Percentiles rank a stretch among this genome's conserved stretches.
Conservation (phyloP, 2,329 filamentous ascomycete genomes). For the Periconia digitata region DNA sequence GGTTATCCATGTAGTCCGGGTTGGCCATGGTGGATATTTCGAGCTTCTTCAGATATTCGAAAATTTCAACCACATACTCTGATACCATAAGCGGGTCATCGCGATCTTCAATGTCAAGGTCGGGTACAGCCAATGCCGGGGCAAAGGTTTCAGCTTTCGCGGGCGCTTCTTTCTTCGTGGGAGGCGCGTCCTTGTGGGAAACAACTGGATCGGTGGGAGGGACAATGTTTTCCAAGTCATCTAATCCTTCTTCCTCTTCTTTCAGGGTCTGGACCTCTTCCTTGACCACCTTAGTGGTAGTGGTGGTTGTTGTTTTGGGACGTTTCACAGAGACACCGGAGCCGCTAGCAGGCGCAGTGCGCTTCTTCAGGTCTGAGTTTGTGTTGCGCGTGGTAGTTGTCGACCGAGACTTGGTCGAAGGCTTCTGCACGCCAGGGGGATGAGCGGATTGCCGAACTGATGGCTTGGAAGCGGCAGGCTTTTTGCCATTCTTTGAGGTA, state of each 20-base stretch:
- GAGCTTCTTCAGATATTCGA: slow-evolving; percentile 88
- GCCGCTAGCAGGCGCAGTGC: slow-evolving; percentile 61
- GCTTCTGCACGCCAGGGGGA: slow-evolving; percentile 70
- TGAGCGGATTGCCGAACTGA: slow-evolving; percentile 75
- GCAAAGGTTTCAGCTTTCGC: slow-evolving; percentile 11
- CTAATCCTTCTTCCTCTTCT: slow-evolving; percentile 57
- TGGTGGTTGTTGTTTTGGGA: background rate
- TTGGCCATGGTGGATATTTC: slow-evolving; percentile 83
- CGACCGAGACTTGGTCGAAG: slow-evolving; percentile 62
- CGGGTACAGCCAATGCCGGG: slow-evolving; percentile 44
- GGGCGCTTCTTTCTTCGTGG: background rate
- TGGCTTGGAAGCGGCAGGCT: slow-evolving; percentile 59
- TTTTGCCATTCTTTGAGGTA: slow-evolving; percentile 68
- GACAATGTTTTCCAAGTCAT: slow-evolving; percentile 60
- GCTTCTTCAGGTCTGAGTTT: slow-evolving; percentile 70
- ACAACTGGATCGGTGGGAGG: slow-evolving; percentile 52
- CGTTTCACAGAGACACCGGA: slow-evolving; percentile 61
- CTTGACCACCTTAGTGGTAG: slow-evolving; percentile 56
- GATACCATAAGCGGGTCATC: slow-evolving; percentile 98
- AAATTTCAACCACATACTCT: slow-evolving; percentile 96
- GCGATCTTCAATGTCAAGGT: slow-evolving; percentile 83
- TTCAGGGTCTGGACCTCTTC: slow-evolving; percentile 59
- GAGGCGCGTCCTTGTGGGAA: slow-evolving; percentile 52
- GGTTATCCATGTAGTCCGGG: slow-evolving; percentile 91
- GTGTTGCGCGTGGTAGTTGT: slow-evolving; percentile 70